These are phyloP conservation scores for Echinosophora koreensis DNA, from an alignment of 306 rosid genomes.

Conservation along the genomic window DNA sequence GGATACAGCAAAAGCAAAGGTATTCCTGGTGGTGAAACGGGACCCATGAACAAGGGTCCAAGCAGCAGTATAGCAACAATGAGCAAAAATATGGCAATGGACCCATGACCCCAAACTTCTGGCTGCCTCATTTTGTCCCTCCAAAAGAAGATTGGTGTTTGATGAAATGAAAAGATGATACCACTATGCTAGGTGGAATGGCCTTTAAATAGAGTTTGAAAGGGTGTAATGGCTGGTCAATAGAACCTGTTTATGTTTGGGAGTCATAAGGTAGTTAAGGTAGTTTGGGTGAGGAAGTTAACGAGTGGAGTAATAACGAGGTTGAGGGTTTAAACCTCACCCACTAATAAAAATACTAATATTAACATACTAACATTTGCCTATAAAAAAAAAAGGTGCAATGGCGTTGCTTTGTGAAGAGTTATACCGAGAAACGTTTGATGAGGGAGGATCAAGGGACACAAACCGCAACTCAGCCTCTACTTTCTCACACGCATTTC, in stretches of 20 bases:
- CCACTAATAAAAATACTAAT: too few species aligned
- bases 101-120: conserved; percentile 54
- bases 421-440: neutral
- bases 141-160: neutral
- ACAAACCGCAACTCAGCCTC: neutral
- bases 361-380: too few species aligned
- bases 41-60: conserved; percentile 35
- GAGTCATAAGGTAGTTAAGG: too few species aligned
- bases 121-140: conserved; percentile 42
- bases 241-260: too few species aligned
- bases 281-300: too few species aligned
- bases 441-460: neutral
- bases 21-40: conserved; percentile 31
- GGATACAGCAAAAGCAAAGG: conserved; percentile 45
- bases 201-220: conserved; percentile 23
- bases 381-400: too few species aligned
- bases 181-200: neutral
- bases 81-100: neutral
- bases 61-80: conserved; percentile 37
- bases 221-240: neutral
- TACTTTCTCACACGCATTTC: neutral
- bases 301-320: too few species aligned
- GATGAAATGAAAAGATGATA: neutral
- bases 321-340: too few species aligned
- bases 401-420: neutral